Evolutionary conservation across 805 yeast species (phyloP), one percentile per base, ranked within the genome.

Genomic region (Sugiyamaella qingdaonensis): DNA sequence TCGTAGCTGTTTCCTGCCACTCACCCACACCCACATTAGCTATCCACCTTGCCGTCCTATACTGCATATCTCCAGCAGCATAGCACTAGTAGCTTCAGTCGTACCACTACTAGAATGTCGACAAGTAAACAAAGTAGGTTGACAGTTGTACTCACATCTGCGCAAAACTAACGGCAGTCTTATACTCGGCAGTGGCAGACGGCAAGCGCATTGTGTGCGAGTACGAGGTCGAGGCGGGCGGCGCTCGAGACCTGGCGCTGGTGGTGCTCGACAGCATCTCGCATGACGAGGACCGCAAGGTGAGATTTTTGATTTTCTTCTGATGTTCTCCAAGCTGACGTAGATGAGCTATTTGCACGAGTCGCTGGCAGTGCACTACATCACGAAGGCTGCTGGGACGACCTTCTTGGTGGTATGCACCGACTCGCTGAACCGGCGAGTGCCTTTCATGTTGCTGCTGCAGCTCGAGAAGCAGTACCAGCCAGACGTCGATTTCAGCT

Each of bases 291-390:
- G 61, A 63, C 46, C 61, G 61, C 19, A 65, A 65, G 59, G 43
- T 39, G 11, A 16, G 43, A 2, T 7, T 19, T 14, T 39, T 11
- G 4, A 39, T 19, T 14, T 39, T 11, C 2, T 4, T 39, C 4
- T 39, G 64, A 58, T 21, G 27, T 49, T 39, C 13, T 29, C 10
- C 21, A 14, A 27, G 32, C 41, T 18, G 36, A 10, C 29, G 7
- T 42, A 64, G 60, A 55, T 62, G 56, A 65, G 66, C 14, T 62
- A 64, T 49, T 55, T 62, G 42, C 67, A 68, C 54, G 68, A 64
- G 49, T 61, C 62, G 47, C 51, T 61, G 48, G 54, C 61, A 19
- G 64, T 65, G 33, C 72, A 68, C 53, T 68, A 65, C 57, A 56
- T 66, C 14, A 58, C 69, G n/a, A 54, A 57, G 14, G 54, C 64